These are phyloP conservation scores for Fusarium aywerte DNA, from an alignment of 2,329 filamentous ascomycete genomes.

Conservation along the genomic window DNA sequence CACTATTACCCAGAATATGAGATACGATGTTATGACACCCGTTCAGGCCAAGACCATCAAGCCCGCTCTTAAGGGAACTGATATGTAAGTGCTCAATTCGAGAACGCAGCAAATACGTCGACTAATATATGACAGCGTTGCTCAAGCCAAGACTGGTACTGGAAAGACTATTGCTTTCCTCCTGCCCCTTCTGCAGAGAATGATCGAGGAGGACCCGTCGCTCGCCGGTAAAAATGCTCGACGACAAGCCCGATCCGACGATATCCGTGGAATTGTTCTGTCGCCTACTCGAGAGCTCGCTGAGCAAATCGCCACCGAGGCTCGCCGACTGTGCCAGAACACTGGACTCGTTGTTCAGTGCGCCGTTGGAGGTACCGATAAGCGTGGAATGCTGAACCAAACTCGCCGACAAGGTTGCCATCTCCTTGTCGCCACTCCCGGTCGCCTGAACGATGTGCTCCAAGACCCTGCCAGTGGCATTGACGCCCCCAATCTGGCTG, in stretches of 20 bases:
- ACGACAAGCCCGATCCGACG: slow-evolving; percentile 58
- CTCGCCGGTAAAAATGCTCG: slow-evolving; percentile 62
- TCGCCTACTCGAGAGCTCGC: slow-evolving; percentile 85
- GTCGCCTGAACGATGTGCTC: slow-evolving; percentile 85
- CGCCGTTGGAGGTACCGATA: slow-evolving; percentile 93
- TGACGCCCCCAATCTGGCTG: slow-evolving; percentile 82
- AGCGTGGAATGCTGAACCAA: slow-evolving; percentile 71
- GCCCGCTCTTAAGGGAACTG: slow-evolving; percentile 79
- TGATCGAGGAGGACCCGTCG: slow-evolving; percentile 71
- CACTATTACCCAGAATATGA: slow-evolving; percentile 77
- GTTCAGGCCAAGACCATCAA: slow-evolving; percentile 89
- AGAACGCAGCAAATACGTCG: not conserved
- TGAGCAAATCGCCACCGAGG: slow-evolving; percentile 83
- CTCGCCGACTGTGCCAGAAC: slow-evolving; percentile 67
- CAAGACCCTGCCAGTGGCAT: slow-evolving; percentile 72
- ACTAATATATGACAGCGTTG: slow-evolving; percentile 64
- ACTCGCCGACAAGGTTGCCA: slow-evolving; percentile 84
- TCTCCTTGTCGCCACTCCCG: slow-evolving; percentile 89
- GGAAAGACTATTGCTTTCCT: slow-evolving; percentile 97
- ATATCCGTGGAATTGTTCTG: slow-evolving; percentile 76
- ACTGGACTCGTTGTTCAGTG: slow-evolving; percentile 76
- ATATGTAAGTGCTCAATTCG: slow-evolving; percentile 72
- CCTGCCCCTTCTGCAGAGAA: slow-evolving; percentile 83
- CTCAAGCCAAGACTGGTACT: slow-evolving; percentile 96
- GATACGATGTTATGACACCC: slow-evolving; percentile 87